Base-by-base conservation (phyloP, 805 yeast species). In the Geotrichum ghanense region DNA sequence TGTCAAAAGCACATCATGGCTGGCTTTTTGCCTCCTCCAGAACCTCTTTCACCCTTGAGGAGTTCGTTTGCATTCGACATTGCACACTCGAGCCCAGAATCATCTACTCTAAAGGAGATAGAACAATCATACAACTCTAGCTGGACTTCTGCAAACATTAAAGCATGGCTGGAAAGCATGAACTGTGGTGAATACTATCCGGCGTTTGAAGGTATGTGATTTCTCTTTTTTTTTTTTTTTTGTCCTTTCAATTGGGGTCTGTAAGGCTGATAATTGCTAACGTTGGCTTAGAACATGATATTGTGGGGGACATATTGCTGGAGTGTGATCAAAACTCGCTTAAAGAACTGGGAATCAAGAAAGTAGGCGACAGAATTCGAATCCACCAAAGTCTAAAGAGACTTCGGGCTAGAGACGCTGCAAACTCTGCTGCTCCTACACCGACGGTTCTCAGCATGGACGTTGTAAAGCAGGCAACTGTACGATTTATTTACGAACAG, bases 351-450 rank as follows among this genome's bases (percentile, higher is more conserved):
- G 95, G 95, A 0, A 63, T 90, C 9, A 51, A 56, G n/a, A 81
- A 77, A 52, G 75, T 90, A 14, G 97, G 97, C 1, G 97, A 92
- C 61, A 68, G 96, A 22, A 68, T 90, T 19, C 69, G 82, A 23
- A 63, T 90, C 9, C 76, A 81, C 55, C 67, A 76, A 14, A 79
- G 81, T 19, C 69, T 84, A 2, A 67, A 73, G 24, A 61, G 67
- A 39, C 55, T 78, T 48, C 69, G 74, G 40, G 42, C 43, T 20
- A 37, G 27, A 22, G 41, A 22, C 19, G 42, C 42, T 7, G 5
- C 42, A 21, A 39, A 39, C 17, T 19, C 42, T 19, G 6, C 27
- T 23, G 48, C 27, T 48, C 50, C 9, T 43, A 48, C 19, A 43
- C 51, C 42, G 7, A 22, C 23, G 5, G 42, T 39, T 37, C 53